These are phyloP conservation scores for button mushroom (Agaricus bisporus) DNA, from an alignment of 768 basidiomycete genomes.

Conservation along the genomic window DNA sequence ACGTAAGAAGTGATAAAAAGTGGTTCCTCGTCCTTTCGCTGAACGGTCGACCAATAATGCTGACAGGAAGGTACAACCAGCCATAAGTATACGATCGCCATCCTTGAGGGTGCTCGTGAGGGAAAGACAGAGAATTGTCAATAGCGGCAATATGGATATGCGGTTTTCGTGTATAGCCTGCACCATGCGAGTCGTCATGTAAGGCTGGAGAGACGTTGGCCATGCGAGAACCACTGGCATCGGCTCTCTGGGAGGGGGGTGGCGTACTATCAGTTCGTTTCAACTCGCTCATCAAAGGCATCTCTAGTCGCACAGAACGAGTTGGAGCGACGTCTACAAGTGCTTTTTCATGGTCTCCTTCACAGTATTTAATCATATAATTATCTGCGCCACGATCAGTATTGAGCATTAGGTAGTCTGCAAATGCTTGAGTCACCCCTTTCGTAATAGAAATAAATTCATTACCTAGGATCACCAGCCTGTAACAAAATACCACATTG, in stretches of 20 bases:
- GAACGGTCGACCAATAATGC: conserved; percentile 80
- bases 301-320: conserved; percentile 55
- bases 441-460: not conserved
- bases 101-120: conserved; percentile 82
- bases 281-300: conserved; percentile 72
- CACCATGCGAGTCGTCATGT: conserved; percentile 27
- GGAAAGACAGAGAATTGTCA: conserved; percentile 89
- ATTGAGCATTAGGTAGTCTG: conserved; percentile 90
- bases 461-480: conserved; percentile 77
- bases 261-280: conserved; percentile 35
- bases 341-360: conserved; percentile 71
- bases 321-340: conserved; percentile 77
- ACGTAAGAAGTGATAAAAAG: conserved; percentile 77
- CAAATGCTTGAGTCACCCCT: conserved; percentile 2
- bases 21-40: conserved; percentile 76
- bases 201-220: conserved; percentile 23
- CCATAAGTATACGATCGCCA: conserved; percentile 81
- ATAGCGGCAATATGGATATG: conserved; percentile 92
- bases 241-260: conserved; percentile 30
- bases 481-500: conserved; percentile 19
- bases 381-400: conserved; percentile 87
- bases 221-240: conserved; percentile 24
- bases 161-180: conserved; percentile 55
- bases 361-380: conserved; percentile 91
- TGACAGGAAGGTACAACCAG: conserved; percentile 84